A percentile compares a stretch with the other conserved stretches of the same genome.
phyloP scores from a whole-genome alignment of 1,139 yeast species.

The Hemisphaericaspora subhashii region DNA sequence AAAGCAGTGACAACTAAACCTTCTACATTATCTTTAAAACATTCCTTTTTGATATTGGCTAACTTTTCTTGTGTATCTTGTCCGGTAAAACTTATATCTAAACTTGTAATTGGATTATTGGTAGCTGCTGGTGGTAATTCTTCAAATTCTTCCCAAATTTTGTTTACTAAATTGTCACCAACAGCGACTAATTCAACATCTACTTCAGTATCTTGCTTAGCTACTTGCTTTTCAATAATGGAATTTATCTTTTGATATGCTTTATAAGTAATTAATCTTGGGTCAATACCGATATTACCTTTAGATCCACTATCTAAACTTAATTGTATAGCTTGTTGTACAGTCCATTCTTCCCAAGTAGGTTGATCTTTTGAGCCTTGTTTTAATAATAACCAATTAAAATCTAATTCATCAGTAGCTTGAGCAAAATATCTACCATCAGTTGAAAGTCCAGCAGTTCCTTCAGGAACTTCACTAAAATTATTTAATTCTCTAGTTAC shows the following conservation, averaged over 20 bases:
- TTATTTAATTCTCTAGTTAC: constrained; percentile 70
- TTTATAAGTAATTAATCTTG: constrained; percentile 62
- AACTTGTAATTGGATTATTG: constrained; percentile 39
- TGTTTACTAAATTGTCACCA: constrained; percentile 68
- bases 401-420: constrained; percentile 84
- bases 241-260: constrained; percentile 27
- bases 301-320: constrained; percentile 45
- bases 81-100: constrained; percentile 51
- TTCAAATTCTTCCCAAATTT: constrained; percentile 65
- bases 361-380: constrained; percentile 75
- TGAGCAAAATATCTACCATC: constrained; percentile 95
- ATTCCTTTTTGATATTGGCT: constrained; percentile 40
- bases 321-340: constrained; percentile 57
- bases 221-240: constrained; percentile 22
- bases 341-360: constrained; percentile 89
- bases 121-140: constrained; percentile 43
- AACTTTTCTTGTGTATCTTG: constrained; percentile 47
- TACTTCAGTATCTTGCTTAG: constrained; percentile 26
- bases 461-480: constrained; percentile 58
- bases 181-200: constrained; percentile 64
- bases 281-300: constrained; percentile 50
- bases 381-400: constrained; percentile 81
- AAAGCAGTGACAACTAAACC: constrained; percentile 62
- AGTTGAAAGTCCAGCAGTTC: constrained; percentile 80
- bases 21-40: constrained; percentile 41